These are phyloP conservation scores for Bipolaris sorokiniana DNA, from an alignment of 2,329 filamentous ascomycete genomes.

Conservation along the genomic window DNA sequence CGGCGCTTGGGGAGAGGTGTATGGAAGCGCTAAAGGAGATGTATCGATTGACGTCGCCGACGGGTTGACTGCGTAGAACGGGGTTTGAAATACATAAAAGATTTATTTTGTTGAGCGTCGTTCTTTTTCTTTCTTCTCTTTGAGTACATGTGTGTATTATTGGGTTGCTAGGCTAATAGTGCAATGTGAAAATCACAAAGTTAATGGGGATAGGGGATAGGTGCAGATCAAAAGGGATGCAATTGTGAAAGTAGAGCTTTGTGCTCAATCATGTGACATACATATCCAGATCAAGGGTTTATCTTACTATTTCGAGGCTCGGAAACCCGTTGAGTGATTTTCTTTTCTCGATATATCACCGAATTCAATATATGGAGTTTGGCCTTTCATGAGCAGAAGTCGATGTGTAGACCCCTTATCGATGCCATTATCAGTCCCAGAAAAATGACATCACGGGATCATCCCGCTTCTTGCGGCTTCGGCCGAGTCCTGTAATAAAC, in stretches of 20 bases:
- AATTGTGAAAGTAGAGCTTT: no score
- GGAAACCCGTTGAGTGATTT: no score
- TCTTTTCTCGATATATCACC: no score
- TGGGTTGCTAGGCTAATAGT: no score
- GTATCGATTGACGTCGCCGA: conserved; percentile 20
- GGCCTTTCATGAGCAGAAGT: no score
- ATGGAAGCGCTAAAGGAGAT: conserved; percentile 27
- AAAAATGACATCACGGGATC: conserved; percentile 15
- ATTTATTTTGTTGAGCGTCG: not conserved
- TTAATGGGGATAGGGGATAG: no score
- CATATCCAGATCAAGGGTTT: no score
- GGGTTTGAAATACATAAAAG: not conserved
- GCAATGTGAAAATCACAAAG: no score
- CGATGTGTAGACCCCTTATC: not conserved
- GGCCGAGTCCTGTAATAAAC: conserved; percentile 22
- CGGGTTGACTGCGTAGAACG: not conserved
- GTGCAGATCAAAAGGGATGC: no score
- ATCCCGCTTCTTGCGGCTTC: conserved; percentile 10
- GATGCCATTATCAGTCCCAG: not conserved
- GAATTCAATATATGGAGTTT: no score
- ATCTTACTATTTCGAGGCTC: no score
- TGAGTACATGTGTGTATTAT: not conserved
- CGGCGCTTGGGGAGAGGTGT: conserved; percentile 21
- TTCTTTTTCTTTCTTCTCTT: not conserved
- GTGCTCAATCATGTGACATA: no score